Evolutionary conservation across 2,329 filamentous ascomycete species (phyloP).

Genomic region (Seiridium cupressi): DNA sequence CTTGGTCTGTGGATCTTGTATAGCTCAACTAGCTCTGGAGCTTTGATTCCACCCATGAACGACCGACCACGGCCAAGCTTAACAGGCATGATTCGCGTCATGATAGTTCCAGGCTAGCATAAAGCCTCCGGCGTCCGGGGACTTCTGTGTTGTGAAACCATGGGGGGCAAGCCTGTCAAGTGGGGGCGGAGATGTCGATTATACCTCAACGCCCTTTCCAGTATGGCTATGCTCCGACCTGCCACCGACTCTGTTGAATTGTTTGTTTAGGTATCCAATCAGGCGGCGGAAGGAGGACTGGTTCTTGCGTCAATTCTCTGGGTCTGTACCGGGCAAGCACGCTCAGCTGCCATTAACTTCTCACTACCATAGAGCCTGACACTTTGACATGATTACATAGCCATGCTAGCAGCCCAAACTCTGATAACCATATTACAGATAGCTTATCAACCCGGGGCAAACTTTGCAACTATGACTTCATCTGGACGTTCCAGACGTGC

Average conservation of each 20-base stretch:
- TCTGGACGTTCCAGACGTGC: neutral
- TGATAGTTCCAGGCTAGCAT: neutral
- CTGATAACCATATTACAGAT: neutral
- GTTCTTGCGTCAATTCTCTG: neutral
- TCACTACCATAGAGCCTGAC: neutral
- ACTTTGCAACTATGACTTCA: neutral
- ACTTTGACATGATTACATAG: neutral
- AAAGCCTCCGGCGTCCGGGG: neutral
- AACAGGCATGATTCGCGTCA: neutral
- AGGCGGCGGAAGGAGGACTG: neutral
- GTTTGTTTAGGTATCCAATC: neutral
- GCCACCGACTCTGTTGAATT: neutral
- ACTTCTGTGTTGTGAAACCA: neutral
- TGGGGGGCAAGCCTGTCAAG: neutral
- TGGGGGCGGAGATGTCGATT: neutral
- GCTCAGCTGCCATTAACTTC: neutral
- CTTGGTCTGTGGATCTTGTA: neutral
- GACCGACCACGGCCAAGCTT: conserved; percentile 1
- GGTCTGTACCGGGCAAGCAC: neutral
- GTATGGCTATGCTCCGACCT: neutral
- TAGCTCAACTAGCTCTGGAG: neutral
- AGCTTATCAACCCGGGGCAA: neutral
- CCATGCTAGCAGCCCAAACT: neutral
- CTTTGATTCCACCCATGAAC: neutral
- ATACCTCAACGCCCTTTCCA: neutral